These are phyloP conservation scores for Tremellales sp. DNA, from an alignment of 1,284 basidiomycete species.

Conservation along the genomic window DNA sequence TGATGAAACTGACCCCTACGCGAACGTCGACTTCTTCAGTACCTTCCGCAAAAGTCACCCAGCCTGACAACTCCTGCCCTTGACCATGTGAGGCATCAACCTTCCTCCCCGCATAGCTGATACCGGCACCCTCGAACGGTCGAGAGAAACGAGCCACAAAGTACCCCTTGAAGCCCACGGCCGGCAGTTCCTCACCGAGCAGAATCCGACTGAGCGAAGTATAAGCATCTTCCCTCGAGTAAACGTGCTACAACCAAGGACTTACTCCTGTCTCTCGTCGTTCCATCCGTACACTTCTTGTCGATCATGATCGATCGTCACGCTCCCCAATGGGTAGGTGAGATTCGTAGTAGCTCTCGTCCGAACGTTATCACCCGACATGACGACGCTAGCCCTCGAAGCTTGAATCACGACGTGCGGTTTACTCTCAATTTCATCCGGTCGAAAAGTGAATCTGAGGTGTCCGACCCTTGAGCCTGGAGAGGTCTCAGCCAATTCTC, in stretches of 20 bases:
- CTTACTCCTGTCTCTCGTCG: slow-evolving; percentile 69
- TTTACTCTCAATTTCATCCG: slow-evolving; percentile 15
- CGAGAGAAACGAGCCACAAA: slow-evolving; percentile 69
- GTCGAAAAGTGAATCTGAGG: slow-evolving; percentile 64
- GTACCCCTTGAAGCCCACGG: slow-evolving; percentile 60
- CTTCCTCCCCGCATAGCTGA: slow-evolving; percentile 53
- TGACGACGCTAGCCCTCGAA: slow-evolving; percentile 60
- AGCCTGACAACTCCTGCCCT: slow-evolving; percentile 56
- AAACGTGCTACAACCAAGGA: background rate
- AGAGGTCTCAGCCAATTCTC: no score
- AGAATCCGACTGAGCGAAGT: slow-evolving; percentile 35
- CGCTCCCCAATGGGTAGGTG: slow-evolving; percentile 59
- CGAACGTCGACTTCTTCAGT: slow-evolving; percentile 57
- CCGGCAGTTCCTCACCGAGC: slow-evolving; percentile 48
- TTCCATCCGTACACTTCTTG: slow-evolving; percentile 66
- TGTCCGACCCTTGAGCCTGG: slow-evolving; percentile 73
- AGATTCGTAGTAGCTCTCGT: slow-evolving; percentile 49
- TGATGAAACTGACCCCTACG: slow-evolving; percentile 74
- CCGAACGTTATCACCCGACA: slow-evolving; percentile 52
- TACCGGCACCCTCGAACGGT: slow-evolving; percentile 54
- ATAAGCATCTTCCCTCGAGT: slow-evolving; percentile 7
- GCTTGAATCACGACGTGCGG: slow-evolving; percentile 70
- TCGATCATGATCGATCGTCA: slow-evolving; percentile 53
- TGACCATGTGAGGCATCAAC: slow-evolving; percentile 25
- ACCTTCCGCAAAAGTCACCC: slow-evolving; percentile 53